Conservation (phyloP, 2,329 filamentous ascomycete species). For the Davidsoniella eucalypti region DNA sequence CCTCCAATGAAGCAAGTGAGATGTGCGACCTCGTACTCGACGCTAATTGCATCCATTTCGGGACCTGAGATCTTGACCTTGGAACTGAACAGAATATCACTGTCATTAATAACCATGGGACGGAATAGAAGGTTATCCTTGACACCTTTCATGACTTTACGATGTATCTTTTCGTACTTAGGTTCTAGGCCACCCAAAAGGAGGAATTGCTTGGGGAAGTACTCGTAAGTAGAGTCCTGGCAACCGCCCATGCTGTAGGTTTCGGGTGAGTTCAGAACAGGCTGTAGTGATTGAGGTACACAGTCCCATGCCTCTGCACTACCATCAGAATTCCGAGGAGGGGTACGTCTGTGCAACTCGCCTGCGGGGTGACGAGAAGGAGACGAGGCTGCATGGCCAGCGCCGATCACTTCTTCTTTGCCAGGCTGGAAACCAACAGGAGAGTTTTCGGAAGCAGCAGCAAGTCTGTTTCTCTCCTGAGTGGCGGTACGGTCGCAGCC, state of each 20-base stretch:
- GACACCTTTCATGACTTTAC: conserved; percentile 47
- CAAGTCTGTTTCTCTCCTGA: conserved; percentile 11
- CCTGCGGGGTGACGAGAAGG: neutral
- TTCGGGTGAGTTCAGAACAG: conserved; percentile 28
- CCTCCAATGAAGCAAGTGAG: conserved; percentile 54
- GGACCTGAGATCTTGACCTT: conserved; percentile 34
- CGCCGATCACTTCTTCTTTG: neutral
- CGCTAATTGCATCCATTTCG: conserved; percentile 23
- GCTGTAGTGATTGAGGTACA: conserved; percentile 40
- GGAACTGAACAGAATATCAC: conserved; percentile 59
- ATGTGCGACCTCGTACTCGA: conserved; percentile 45
- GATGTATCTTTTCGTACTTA: conserved; percentile 60
- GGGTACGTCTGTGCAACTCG: neutral
- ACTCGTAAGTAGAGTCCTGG: conserved; percentile 57
- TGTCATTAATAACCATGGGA: conserved; percentile 51
- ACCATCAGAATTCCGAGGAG: neutral
- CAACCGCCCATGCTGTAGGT: conserved; percentile 45
- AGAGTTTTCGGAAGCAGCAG: neutral
- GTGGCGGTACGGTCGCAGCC: conserved; percentile 51
- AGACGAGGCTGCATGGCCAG: too few relatives aligned
- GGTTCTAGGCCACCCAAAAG: conserved; percentile 57
- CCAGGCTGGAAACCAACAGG: conserved; percentile 3
- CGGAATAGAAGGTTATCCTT: conserved; percentile 62
- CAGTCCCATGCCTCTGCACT: conserved; percentile 25
- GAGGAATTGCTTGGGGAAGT: conserved; percentile 51